Conservation (phyloP, 1,284 basidiomycete species). For the Schizopora paradoxa region DNA sequence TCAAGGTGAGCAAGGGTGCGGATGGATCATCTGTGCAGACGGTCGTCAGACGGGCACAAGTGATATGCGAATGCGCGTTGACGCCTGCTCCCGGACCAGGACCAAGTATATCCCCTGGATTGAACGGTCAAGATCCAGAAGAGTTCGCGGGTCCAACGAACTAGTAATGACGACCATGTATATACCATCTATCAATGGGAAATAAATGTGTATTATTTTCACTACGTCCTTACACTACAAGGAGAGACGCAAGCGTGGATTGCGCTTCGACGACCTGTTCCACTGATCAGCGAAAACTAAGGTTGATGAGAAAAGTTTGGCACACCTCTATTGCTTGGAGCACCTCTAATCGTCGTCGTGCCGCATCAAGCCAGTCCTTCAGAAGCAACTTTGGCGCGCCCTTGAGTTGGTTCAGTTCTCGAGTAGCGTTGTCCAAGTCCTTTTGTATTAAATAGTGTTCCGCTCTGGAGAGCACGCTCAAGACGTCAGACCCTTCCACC, state of each 20-base stretch:
- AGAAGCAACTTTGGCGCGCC: conserved; percentile 84
- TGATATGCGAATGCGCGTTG: conserved; percentile 76
- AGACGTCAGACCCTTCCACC: conserved; percentile 77
- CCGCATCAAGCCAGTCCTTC: conserved; percentile 90
- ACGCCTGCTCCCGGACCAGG: conserved; percentile 18
- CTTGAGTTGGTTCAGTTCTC: conserved; percentile 87
- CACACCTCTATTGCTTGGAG: conserved; percentile 87
- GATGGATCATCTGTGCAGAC: conserved; percentile 46
- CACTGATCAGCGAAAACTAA: conserved; percentile 1
- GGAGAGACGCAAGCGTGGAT: conserved; percentile 53
- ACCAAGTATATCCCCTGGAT: too few relatives aligned
- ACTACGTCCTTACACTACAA: conserved; percentile 32
- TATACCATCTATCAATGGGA: too few relatives aligned
- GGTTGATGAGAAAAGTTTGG: conserved; percentile 9
- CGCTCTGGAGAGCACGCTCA: conserved; percentile 85
- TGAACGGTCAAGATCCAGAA: too few relatives aligned
- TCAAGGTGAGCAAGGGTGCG: conserved; percentile 57
- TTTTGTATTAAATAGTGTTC: conserved; percentile 89
- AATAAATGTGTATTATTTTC: conserved; percentile 18
- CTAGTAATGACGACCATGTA: too few relatives aligned
- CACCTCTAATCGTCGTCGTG: conserved; percentile 84
- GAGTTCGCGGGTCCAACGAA: too few relatives aligned
- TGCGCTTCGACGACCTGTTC: conserved; percentile 76
- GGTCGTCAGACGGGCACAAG: conserved; percentile 75
- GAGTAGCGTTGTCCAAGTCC: conserved; percentile 85